Percentiles rank a stretch among this genome's conserved stretches.
Evolutionary conservation across 1,284 basidiomycete genomes (phyloP).

Genomic region (Irpex rosettiformis): DNA sequence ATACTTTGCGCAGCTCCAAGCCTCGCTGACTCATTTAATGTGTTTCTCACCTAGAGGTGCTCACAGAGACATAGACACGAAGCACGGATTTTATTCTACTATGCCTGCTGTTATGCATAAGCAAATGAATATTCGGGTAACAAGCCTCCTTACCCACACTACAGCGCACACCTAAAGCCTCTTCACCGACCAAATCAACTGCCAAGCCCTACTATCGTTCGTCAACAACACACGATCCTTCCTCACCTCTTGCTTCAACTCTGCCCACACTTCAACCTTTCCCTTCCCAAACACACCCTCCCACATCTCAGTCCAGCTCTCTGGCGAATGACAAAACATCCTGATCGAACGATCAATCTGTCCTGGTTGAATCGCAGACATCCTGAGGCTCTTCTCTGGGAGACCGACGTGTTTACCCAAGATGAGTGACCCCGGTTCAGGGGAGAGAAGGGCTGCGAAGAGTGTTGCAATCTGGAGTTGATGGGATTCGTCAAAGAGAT

Average conservation of each 20-base stretch:
- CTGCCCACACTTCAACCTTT: conserved; percentile 32
- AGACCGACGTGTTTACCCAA: conserved; percentile 30
- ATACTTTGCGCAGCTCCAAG: no score
- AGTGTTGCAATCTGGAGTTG: conserved; percentile 39
- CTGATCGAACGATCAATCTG: conserved; percentile 14
- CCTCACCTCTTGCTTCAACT: not conserved
- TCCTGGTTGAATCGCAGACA: conserved; percentile 20
- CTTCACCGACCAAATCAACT: conserved; percentile 26
- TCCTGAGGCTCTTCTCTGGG: conserved; percentile 23
- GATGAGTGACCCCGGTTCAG: conserved; percentile 34
- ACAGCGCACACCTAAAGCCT: conserved; percentile 23
- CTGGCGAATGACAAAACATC: conserved; percentile 31
- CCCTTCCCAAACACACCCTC: conserved; percentile 38
- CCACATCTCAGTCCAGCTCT: conserved; percentile 41
- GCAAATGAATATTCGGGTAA: no score
- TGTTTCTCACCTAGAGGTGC: no score
- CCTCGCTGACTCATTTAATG: no score
- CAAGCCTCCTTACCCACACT: no score
- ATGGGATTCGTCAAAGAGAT: conserved; percentile 43
- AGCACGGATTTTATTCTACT: no score
- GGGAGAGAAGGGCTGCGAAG: conserved; percentile 37
- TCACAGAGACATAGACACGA: no score
- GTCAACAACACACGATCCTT: conserved; percentile 1
- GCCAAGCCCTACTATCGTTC: conserved; percentile 12
- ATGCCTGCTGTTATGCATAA: no score